Evolutionary conservation across 257 asterid genomes (phyloP).

Genomic region (Nicotiana knightiana): DNA sequence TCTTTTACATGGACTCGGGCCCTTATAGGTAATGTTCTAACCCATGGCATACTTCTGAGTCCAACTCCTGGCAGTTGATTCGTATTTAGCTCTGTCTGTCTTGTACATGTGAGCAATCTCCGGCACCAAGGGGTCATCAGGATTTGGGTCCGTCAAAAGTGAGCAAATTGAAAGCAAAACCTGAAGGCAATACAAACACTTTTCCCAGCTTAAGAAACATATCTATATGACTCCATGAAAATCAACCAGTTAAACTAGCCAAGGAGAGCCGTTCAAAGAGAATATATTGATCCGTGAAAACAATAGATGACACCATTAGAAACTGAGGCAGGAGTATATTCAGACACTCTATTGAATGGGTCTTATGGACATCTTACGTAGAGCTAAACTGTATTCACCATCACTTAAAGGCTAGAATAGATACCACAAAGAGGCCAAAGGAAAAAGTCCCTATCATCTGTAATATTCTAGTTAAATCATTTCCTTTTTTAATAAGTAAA

Average conservation of each 20-base stretch:
- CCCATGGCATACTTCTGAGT: slow-evolving; percentile 91
- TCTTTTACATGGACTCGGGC: slow-evolving; percentile 27
- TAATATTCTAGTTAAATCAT: not conserved
- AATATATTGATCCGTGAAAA: not conserved
- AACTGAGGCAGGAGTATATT: not conserved
- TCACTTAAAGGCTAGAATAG: not conserved
- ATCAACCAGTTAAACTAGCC: not conserved
- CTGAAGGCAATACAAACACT: slow-evolving; percentile 21
- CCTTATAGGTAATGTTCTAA: slow-evolving; percentile 11
- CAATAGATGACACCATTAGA: not conserved
- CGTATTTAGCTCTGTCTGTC: slow-evolving; percentile 70
- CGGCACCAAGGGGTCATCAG: slow-evolving; percentile 79
- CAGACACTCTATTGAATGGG: not conserved
- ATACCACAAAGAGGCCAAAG: not conserved
- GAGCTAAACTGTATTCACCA: not conserved
- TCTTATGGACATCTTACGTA: not conserved
- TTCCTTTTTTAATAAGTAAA: not conserved
- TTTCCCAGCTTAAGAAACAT: not conserved
- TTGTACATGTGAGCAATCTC: slow-evolving; percentile 92
- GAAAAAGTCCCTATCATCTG: not conserved
- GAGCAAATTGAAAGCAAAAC: slow-evolving; percentile 80
- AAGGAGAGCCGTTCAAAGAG: not conserved
- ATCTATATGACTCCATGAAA: not conserved
- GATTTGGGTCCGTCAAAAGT: slow-evolving; percentile 80
- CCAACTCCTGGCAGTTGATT: slow-evolving; percentile 87